Base-by-base conservation (phyloP, 306 rosid genomes). In the Vachellia collinsii region DNA sequence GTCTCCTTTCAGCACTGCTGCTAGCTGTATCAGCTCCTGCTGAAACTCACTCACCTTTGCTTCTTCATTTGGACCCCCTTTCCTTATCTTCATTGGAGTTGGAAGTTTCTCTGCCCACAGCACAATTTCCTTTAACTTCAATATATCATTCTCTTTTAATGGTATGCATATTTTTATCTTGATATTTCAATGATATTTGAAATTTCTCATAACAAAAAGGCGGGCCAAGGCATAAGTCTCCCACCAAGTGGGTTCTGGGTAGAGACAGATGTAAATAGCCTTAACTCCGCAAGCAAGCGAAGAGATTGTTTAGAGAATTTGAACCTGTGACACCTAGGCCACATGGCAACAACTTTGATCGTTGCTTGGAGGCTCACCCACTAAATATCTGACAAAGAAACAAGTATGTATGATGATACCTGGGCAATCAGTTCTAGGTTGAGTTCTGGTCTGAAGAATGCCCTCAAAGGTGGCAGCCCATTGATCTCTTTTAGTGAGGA, bases 391-490 rank as follows among this genome's bases (percentile, higher is more conserved):
- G 34, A 29, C 34, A 29, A 29, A 29, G 34, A 29, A 56, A 53
- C 59, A 19, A 53, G 59, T 53, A 5, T 17, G 17, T 19, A 53
- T 53, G 59, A 8, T 3, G 47, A 20, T 68, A 93, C 99, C 93
- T 39, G 99, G 99, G 83, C 99, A 93, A 74, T 93, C 97, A 36
- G 94, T 91, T 77, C 99, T 90, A 10, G 99, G 97, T 48, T 89
- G 42, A 13, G 85, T 84, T 76, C 86, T 80, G 36, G 78, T 87
- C 69, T 83, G 90, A 7, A 94, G 83, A 76, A 94, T 84, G 77
- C 74, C 81, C 75, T 94, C 95, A 51, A 94, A 94, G 54, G 98
- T 91, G 39, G 91, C 95, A 37, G 97, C 98, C 97, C 97, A 94
- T 75, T 62, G 87, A 77, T 91, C 98, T 84, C 98, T 87, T 70